Conservation (phyloP, 2,329 filamentous ascomycete species). For the Xylariaceae sp. region DNA sequence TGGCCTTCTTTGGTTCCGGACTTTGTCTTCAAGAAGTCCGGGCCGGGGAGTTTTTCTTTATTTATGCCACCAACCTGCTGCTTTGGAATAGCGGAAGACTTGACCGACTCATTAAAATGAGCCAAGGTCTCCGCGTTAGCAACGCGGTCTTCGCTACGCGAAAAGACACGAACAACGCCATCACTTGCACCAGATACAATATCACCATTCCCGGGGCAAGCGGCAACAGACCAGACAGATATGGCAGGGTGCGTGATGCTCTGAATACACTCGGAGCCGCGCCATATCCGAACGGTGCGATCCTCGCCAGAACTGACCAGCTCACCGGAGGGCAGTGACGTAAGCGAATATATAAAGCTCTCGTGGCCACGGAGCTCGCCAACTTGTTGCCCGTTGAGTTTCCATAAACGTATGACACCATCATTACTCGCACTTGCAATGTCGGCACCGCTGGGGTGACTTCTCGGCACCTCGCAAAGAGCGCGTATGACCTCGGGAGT, state of each 20-base stretch:
- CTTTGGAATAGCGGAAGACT: slow-evolving; percentile 78
- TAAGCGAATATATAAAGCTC: slow-evolving; percentile 87
- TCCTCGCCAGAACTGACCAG: slow-evolving; percentile 91
- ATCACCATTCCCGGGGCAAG: slow-evolving; percentile 75
- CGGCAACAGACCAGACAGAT: slow-evolving; percentile 92
- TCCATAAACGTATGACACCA: slow-evolving; percentile 83
- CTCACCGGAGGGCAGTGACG: slow-evolving; percentile 74
- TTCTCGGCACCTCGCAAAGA: slow-evolving; percentile 72
- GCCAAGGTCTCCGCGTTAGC: slow-evolving; percentile 65
- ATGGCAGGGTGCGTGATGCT: slow-evolving; percentile 97
- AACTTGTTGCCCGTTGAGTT: slow-evolving; percentile 69
- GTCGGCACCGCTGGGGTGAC: slow-evolving; percentile 78
- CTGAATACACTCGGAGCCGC: slow-evolving; percentile 75
- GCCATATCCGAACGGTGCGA: slow-evolving; percentile 88
- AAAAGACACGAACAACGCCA: slow-evolving; percentile 79
- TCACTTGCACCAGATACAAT: slow-evolving; percentile 94
- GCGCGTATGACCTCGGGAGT: slow-evolving; percentile 83
- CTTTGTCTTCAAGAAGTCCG: slow-evolving; percentile 77
- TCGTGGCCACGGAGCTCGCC: slow-evolving; percentile 82
- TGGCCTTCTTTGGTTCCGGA: slow-evolving; percentile 94
- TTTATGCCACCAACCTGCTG: slow-evolving; percentile 81
- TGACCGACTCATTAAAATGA: slow-evolving; percentile 78
- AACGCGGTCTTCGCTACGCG: slow-evolving; percentile 61
- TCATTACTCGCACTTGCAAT: slow-evolving; percentile 95
- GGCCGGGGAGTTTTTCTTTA: slow-evolving; percentile 85